Evolutionary conservation across 1,284 basidiomycete species (phyloP), one percentile per base, ranked within the genome.

Genomic region (Flammula alnicola): DNA sequence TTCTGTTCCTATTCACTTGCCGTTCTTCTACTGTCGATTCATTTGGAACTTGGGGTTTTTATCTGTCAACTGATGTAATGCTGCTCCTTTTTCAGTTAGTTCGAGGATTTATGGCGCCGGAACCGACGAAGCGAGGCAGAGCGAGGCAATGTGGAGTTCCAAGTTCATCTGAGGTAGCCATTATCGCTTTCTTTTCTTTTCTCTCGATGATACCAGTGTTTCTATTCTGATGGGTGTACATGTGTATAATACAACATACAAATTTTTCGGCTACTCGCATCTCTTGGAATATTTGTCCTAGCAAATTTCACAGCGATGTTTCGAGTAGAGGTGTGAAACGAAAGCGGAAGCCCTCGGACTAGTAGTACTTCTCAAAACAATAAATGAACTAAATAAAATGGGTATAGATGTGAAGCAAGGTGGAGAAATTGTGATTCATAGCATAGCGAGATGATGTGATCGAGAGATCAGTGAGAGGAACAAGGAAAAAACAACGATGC

Each of bases 71-170:
- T 49, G 22, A 38, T 41, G 36, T 44, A 47, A 39, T 51, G 26
- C 47, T 31, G 25, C 49, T 47, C 54, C 59, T 51, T 45, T 51
- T 65, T 65, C 36, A 79, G 77, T 78, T 59, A 76, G 74, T 55
- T 62, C 71, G 5, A 73, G 68, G 53, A 65, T 80, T 20, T 75
- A 76, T 62, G 74, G 77, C 10, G 60, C 64, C 39, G 74, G 76
- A 55, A 73, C 71, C 55, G 73, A 76, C 37, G 73, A 78, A 65
- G 75, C 75, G 7, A 69, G 75, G 49, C 68, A 74, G 48, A 69
- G 68, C 44, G 77, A 77, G 54, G 76, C 75, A 4, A 54, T 76
- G 55, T 76, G 75, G 74, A 78, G 75, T 59, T 78, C 75, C 9
- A 78, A 73, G 57, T 72, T 77, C 55, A 73, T 78, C 45, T 76